These are phyloP conservation scores for Cladosporium sp. DNA, from an alignment of 2,329 filamentous ascomycete genomes.

Conservation along the genomic window DNA sequence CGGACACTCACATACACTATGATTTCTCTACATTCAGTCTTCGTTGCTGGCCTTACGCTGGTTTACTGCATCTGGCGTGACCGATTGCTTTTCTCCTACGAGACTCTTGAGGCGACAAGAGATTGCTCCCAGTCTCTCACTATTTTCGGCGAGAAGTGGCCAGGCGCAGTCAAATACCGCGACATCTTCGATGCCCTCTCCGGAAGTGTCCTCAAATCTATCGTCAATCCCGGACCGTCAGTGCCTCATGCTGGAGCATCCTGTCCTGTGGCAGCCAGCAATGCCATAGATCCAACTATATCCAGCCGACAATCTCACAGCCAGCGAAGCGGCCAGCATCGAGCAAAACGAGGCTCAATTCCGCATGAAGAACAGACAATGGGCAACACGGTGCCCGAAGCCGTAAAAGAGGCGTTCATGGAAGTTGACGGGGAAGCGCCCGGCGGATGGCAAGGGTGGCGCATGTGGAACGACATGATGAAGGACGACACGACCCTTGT, in stretches of 20 bases:
- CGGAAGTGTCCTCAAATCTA: slow-evolving; percentile 1
- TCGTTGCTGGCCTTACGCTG: slow-evolving; percentile 26
- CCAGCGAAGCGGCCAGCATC: neutral
- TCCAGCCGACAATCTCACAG: neutral
- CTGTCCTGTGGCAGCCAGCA: neutral
- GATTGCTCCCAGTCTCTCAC: slow-evolving; percentile 7
- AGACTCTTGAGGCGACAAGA: slow-evolving; percentile 6
- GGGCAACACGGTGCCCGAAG: neutral
- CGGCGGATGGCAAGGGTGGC: slow-evolving; percentile 8
- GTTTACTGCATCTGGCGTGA: slow-evolving; percentile 28
- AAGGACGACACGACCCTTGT: neutral
- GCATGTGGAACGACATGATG: slow-evolving; percentile 11
- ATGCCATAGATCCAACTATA: neutral
- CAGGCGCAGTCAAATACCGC: slow-evolving; percentile 10
- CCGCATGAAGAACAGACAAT: neutral
- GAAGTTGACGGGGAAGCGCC: slow-evolving; percentile 9
- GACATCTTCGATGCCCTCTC: slow-evolving; percentile 11
- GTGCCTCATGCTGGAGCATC: too few species aligned
- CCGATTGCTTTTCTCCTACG: slow-evolving; percentile 5
- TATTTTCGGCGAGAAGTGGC: slow-evolving; percentile 11
- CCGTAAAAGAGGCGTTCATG: slow-evolving; percentile 6
- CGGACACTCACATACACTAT: slow-evolving; percentile 25
- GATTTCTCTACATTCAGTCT: slow-evolving; percentile 27
- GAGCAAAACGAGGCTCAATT: neutral
- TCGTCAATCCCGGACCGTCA: neutral